These are phyloP conservation scores for Vaccinium darrowii DNA, from an alignment of 148 eudicot species.

Conservation along the genomic window DNA sequence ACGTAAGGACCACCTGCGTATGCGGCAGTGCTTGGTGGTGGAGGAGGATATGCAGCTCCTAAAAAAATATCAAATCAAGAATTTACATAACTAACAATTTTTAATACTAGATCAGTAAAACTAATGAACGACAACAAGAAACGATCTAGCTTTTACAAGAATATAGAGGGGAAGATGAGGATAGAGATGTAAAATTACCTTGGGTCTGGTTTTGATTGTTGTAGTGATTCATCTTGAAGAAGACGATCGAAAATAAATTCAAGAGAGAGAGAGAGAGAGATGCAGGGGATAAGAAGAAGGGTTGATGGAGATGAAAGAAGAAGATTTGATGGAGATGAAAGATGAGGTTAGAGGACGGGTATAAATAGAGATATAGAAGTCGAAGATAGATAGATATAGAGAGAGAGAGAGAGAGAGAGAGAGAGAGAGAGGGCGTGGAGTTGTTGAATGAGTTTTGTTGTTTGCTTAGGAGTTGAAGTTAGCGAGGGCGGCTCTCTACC, in stretches of 20 bases:
- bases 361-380: background rate
- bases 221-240: constrained; percentile 8
- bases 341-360: background rate
- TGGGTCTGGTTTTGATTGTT: constrained; percentile 11
- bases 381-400: too few species aligned
- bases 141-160: background rate
- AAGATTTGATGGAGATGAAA: background rate
- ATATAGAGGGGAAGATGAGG: background rate
- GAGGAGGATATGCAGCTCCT: constrained; percentile 16
- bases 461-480: background rate
- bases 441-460: background rate
- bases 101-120: background rate
- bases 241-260: background rate
- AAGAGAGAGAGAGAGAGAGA: background rate
- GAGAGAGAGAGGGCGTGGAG: background rate
- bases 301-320: background rate
- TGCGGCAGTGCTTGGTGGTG: background rate
- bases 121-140: background rate
- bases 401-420: background rate
- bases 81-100: background rate
- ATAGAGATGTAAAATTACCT: background rate
- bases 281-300: background rate
- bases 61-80: background rate
- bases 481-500: background rate
- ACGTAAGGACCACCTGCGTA: constrained; percentile 6